These are phyloP conservation scores for Biscutella laevigata DNA, from an alignment of 441 rosid species.

Conservation along the genomic window DNA sequence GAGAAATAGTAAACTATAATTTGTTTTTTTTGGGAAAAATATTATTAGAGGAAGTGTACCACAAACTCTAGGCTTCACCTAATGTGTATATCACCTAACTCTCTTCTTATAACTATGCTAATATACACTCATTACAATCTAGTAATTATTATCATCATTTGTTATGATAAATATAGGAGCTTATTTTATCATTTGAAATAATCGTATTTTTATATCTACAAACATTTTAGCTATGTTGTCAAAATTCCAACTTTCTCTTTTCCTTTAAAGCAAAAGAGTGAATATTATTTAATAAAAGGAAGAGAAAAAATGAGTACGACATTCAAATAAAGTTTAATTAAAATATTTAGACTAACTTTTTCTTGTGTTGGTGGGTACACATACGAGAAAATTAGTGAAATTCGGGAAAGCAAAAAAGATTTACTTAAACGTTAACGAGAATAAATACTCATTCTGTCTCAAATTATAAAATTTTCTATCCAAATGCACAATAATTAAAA, in stretches of 20 bases:
- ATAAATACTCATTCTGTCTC: no score
- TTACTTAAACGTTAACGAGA: no score
- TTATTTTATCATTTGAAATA: slow-evolving; percentile 5
- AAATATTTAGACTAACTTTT: slow-evolving; percentile 27
- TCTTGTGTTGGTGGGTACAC: slow-evolving; percentile 29
- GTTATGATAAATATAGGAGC: slow-evolving; percentile 23
- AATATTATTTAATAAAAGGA: slow-evolving; percentile 14
- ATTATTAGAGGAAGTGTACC: slow-evolving; percentile 27
- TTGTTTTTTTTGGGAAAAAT: slow-evolving; percentile 14
- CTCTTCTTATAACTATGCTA: slow-evolving; percentile 10
- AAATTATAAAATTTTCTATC: no score
- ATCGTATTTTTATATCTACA: neutral
- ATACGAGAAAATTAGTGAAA: slow-evolving; percentile 23
- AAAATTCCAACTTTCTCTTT: slow-evolving; percentile 17
- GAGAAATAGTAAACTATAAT: slow-evolving; percentile 25
- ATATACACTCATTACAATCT: slow-evolving; percentile 1
- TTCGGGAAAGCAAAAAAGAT: slow-evolving; percentile 19
- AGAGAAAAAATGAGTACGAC: slow-evolving; percentile 16
- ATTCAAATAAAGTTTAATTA: slow-evolving; percentile 25
- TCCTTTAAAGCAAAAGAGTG: slow-evolving; percentile 24
- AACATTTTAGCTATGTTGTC: slow-evolving; percentile 2
- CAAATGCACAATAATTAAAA: no score
- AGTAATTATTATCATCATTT: slow-evolving; percentile 18
- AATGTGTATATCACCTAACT: slow-evolving; percentile 25
- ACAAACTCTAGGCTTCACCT: slow-evolving; percentile 31